Base-by-base conservation (phyloP, 352 stramenopile species). In the Poterioochromonas sp. region DNA sequence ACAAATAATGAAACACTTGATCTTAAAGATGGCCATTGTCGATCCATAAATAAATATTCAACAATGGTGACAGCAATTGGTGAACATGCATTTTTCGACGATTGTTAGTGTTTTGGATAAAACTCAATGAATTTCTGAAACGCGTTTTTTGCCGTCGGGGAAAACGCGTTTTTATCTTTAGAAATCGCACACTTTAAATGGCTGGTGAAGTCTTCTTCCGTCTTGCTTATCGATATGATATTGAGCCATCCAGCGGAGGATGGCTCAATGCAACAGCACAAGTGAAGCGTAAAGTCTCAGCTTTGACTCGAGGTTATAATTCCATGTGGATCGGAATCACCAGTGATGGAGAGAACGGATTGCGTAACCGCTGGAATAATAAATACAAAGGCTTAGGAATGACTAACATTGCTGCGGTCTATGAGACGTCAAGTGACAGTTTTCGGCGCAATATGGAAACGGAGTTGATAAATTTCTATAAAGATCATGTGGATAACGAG, bases 31-130 rank as follows among this genome's bases (percentile, higher is more conserved):
- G 89, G 89, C 81, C 84, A 86, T 73, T 90, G 84, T 29, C 87
- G 78, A 26, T 87, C 87, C 26, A 92, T 76, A 79, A 91, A 90
- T 2, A 90, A 11, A 8, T 82, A 85, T 81, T 93, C 89, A 29
- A 90, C 69, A 51, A 91, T 79, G 29, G 82, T 84, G 0, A 93
- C 86, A 41, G 90, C 51, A 39, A 90, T 80, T 5, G 89, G 89
- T 34, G 87, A 83, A 37, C 88, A 79, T 11, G 88, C 85, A 22
- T n/a, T n/a, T n/a, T n/a, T n/a, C n/a, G n/a, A n/a, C n/a, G n/a
- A n/a, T n/a, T n/a, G n/a, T n/a, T n/a, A n/a, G n/a, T n/a, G n/a
- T n/a, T n/a, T n/a, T n/a, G n/a, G n/a, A n/a, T n/a, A n/a, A n/a
- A n/a, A n/a, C n/a, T n/a, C n/a, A n/a, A n/a, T n/a, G n/a, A n/a